Evolutionary conservation across 169 alveolate species (phyloP), one percentile per base, ranked within the genome.

Genomic region (Eimeria zaria): DNA sequence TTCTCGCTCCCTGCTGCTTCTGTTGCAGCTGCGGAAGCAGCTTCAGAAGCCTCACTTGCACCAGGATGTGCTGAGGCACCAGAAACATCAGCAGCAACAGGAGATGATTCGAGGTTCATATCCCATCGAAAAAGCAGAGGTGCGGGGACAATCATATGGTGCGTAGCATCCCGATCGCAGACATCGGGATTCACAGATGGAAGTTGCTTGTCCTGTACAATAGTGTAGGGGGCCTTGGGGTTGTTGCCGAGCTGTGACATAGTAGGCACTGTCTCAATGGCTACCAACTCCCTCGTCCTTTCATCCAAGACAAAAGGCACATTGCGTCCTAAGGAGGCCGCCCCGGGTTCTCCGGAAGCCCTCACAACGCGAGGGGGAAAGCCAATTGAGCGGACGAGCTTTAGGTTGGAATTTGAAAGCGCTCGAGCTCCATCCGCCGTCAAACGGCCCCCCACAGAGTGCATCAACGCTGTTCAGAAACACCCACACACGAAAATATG

Each of bases 111-210:
- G 3, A 76, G 39, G 62, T 76, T 41, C 60, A 76, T 8, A 18
- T 85, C 93, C 93, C 93, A 85, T 36, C 93, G 27, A 51, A 48
- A 85, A 22, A 85, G 1, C n/a, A 58, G 60, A 30, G 93, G 93
- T 14, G 51, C 60, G 1, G 80, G 74, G 24, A 85, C 22, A 7
- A n/a, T 27, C 55, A 85, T 71, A 18, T 41, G 93, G 44, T 60
- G 53, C 0, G 93, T 36, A 8, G 93, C 93, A 62, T 85, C 93
- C 0, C 60, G 33, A 33, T 85, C 93, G 48, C 93, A 85, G 7
- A 46, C 80, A 60, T 85, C 93, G 27, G 93, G 60, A 62, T 41
- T 85, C 8, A 55, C 30, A 11, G 80, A n/a, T 7, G 53, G 80
- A n/a, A 85, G 93, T 44, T 27, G 80, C 2, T 39, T 55, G 22